Evolutionary conservation across 106 monocot genomes (phyloP).

Genomic region (Phalaenopsis aphrodite): DNA sequence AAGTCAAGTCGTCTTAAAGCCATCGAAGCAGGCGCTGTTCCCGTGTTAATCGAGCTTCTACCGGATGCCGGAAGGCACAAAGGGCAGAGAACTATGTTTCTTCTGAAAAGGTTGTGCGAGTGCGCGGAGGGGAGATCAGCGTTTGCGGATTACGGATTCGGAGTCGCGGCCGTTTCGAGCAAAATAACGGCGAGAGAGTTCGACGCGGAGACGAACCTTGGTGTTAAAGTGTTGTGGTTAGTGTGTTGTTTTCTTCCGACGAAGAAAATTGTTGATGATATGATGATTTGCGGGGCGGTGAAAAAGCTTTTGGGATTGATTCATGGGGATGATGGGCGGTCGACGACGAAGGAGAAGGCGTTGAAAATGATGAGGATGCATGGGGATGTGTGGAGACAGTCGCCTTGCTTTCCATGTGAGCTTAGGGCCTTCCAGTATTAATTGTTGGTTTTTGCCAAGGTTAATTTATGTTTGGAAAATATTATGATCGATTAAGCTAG

Average conservation of each 20-base stretch:
- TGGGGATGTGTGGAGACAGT: constrained; percentile 47
- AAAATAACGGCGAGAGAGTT: constrained; percentile 54
- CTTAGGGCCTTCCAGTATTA: constrained; percentile 3
- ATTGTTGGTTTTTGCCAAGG: too few relatives aligned
- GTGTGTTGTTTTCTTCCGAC: constrained; percentile 33
- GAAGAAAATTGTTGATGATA: constrained; percentile 56
- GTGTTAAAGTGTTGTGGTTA: constrained; percentile 67
- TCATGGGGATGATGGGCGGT: constrained; percentile 32
- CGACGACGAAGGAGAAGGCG: constrained; percentile 46
- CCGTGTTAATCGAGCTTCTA: constrained; percentile 60
- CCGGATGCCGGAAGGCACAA: constrained; percentile 37
- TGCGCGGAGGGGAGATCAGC: constrained; percentile 68
- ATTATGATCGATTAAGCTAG: too few relatives aligned
- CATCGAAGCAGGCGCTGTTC: constrained; percentile 56
- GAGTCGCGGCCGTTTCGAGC: constrained; percentile 50
- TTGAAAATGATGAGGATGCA: constrained; percentile 53
- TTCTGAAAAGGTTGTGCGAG: constrained; percentile 60
- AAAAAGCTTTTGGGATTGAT: constrained; percentile 49
- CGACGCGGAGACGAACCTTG: constrained; percentile 52
- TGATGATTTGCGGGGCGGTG: constrained; percentile 55
- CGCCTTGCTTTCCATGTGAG: constrained; percentile 55
- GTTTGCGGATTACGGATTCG: constrained; percentile 52
- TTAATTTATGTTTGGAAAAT: too few relatives aligned
- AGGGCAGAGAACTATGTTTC: constrained; percentile 45
- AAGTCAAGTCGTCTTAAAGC: constrained; percentile 37